Conservation (phyloP, 192 early-diverging fungal species). For the Gaertneriomyces semiglobifer region DNA sequence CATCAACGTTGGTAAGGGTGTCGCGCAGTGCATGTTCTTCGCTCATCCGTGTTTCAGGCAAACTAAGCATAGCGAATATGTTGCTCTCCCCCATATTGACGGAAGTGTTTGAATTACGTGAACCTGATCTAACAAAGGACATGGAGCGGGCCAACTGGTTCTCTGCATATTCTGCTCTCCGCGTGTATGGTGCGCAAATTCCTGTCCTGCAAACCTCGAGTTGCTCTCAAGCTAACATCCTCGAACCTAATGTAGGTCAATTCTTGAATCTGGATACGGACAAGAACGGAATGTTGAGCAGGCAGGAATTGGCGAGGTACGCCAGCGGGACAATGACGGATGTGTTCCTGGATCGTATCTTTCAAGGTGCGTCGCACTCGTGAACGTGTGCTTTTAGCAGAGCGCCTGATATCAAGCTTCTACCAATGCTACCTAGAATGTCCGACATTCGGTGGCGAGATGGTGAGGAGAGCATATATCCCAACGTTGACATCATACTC, state of each 20-base stretch:
- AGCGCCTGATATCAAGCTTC: neutral
- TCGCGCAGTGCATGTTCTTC: neutral
- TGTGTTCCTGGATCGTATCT: conserved; percentile 50
- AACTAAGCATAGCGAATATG: conserved; percentile 46
- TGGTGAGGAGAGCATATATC: conserved; percentile 20
- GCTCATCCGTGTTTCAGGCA: conserved; percentile 2
- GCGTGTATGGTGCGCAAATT: conserved; percentile 36
- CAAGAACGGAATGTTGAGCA: conserved; percentile 48
- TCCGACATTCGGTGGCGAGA: conserved; percentile 43
- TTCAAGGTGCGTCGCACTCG: conserved; percentile 32
- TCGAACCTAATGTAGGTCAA: conserved; percentile 32
- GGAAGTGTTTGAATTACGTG: conserved; percentile 54
- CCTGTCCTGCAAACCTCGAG: neutral
- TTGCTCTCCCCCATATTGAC: conserved; percentile 50
- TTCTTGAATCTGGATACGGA: conserved; percentile 49
- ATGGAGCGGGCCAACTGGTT: conserved; percentile 52
- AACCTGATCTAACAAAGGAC: conserved; percentile 41
- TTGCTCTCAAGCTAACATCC: conserved; percentile 1
- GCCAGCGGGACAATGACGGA: conserved; percentile 41
- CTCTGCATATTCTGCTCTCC: conserved; percentile 34
- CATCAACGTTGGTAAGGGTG: neutral
- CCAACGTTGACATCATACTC: neutral
- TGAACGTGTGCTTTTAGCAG: neutral
- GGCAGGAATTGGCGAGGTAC: conserved; percentile 43
- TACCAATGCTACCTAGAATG: conserved; percentile 23